Conservation (phyloP, 2,329 filamentous ascomycete genomes). For the Colletotrichum orbiculare region DNA sequence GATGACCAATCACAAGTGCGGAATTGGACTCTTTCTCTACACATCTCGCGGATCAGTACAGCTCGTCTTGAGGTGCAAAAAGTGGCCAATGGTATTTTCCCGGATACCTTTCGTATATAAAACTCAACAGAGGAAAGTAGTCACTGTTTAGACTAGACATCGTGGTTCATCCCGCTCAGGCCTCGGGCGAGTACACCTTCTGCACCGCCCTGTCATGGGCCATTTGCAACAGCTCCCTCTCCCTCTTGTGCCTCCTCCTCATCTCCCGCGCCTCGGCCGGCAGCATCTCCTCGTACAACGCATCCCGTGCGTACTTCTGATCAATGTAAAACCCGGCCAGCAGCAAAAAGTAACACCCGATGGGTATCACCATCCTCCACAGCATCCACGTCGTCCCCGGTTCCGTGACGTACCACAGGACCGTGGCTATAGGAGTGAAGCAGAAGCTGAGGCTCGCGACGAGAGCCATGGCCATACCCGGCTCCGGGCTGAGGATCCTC, state of each 20-base stretch:
- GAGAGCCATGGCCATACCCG: constrained; percentile 13
- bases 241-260: constrained; percentile 27
- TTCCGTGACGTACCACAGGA: constrained; percentile 25
- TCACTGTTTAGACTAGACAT: too few relatives aligned
- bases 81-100: background rate
- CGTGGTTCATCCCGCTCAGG: background rate
- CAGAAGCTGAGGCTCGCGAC: constrained; percentile 18
- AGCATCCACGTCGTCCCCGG: constrained; percentile 21
- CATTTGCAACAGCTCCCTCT: constrained; percentile 26
- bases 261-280: constrained; percentile 26
- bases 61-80: too few relatives aligned
- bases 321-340: constrained; percentile 18
- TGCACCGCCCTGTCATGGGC: constrained; percentile 30
- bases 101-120: background rate
- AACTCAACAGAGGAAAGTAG: too few relatives aligned
- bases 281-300: constrained; percentile 25
- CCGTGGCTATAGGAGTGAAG: constrained; percentile 16
- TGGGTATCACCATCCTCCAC: constrained; percentile 17
- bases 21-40: too few relatives aligned
- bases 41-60: too few relatives aligned
- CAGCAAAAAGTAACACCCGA: constrained; percentile 15
- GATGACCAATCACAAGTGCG: too few relatives aligned
- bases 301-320: constrained; percentile 17
- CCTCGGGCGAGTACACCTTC: constrained; percentile 18
- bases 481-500: constrained; percentile 11